These are phyloP conservation scores for Alternaria sp. DNA, from an alignment of 2,329 filamentous ascomycete species.

Conservation along the genomic window DNA sequence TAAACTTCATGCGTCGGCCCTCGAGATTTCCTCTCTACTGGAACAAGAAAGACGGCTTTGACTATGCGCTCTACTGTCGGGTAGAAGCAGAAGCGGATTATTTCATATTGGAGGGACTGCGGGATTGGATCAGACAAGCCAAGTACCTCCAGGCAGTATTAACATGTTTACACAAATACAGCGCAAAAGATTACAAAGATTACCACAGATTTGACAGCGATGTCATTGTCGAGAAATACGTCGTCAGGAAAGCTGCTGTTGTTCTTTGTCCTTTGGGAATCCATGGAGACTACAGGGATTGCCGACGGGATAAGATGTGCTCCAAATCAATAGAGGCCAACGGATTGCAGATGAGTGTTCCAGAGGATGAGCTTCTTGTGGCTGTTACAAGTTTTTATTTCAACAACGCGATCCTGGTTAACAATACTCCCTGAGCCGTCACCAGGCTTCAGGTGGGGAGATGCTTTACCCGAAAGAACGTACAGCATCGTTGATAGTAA, in stretches of 20 bases:
- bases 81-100: conserved; percentile 44
- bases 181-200: background rate
- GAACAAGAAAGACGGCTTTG: conserved; percentile 37
- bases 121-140: conserved; percentile 37
- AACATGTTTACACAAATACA: too few species aligned
- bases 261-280: background rate
- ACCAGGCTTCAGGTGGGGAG: background rate
- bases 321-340: background rate
- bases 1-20: conserved; percentile 15
- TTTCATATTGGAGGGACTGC: conserved; percentile 39
- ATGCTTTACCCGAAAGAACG: background rate
- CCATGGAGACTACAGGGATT: fast-evolving
- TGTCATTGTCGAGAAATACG: background rate
- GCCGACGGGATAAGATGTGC: background rate
- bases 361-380: background rate
- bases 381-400: background rate
- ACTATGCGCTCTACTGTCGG: conserved; percentile 40
- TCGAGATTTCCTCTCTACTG: conserved; percentile 41
- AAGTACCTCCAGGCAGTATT: conserved; percentile 12
- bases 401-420: background rate
- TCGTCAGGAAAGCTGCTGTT: background rate
- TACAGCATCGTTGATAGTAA: background rate
- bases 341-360: background rate
- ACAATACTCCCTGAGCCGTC: background rate
- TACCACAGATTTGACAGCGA: background rate